Evolutionary conservation across 371 early-diverging fungal species (phyloP).

Genomic region (Amoeboradix gromovi): DNA sequence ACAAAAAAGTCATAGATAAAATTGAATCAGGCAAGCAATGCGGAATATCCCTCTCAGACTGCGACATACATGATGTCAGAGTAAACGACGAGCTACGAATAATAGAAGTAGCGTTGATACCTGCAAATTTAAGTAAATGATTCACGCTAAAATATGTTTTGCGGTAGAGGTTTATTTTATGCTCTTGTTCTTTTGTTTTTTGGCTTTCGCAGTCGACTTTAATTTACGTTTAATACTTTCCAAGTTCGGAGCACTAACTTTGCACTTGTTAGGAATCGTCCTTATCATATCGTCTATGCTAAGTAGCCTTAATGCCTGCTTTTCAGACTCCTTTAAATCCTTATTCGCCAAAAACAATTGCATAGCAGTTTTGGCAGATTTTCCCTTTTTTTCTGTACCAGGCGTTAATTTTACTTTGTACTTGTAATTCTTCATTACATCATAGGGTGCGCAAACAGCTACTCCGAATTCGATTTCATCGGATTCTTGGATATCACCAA

Average conservation of each 20-base stretch:
- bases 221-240: not conserved
- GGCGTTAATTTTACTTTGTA: slow-evolving; percentile 85
- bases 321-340: not conserved
- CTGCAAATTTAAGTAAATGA: not conserved
- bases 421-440: slow-evolving; percentile 53
- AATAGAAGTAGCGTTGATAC: not conserved
- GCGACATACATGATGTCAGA: not conserved
- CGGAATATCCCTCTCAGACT: not conserved
- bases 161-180: too few species aligned
- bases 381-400: slow-evolving; percentile 85
- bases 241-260: not conserved
- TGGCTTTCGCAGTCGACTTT: not conserved
- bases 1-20: not conserved
- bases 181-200: not conserved
- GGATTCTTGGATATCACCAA: slow-evolving; percentile 36
- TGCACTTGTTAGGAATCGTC: not conserved
- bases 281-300: not conserved
- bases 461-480: slow-evolving; percentile 64
- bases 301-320: not conserved
- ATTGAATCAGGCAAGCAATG: not conserved
- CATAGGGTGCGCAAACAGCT: slow-evolving; percentile 85
- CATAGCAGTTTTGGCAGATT: slow-evolving; percentile 16
- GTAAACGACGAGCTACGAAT: not conserved
- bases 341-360: not conserved
- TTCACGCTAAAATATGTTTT: not conserved